A percentile compares a stretch with the other conserved stretches of the same genome.
Conservation (phyloP, 176 grass and related monocot genomes). For the Carex littledalei region DNA sequence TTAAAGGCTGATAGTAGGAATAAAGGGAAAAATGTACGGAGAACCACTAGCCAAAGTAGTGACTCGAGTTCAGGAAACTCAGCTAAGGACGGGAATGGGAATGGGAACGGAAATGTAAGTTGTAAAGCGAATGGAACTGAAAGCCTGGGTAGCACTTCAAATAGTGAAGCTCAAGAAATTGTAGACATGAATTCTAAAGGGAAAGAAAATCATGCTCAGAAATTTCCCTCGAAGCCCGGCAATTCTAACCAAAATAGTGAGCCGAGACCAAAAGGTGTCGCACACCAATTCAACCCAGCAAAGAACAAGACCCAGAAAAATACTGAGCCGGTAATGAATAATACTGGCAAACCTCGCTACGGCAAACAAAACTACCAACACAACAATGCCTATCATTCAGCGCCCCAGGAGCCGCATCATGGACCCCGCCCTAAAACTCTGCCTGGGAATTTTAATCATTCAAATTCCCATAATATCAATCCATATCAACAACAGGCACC, state of each 20-base stretch:
- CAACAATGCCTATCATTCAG: slow-evolving; percentile 28
- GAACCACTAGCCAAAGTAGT: slow-evolving; percentile 19
- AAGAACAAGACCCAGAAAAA: slow-evolving; percentile 38
- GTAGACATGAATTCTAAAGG: slow-evolving; percentile 2
- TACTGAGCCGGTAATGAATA: slow-evolving; percentile 31
- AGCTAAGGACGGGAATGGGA: slow-evolving; percentile 29
- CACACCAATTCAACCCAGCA: slow-evolving; percentile 38
- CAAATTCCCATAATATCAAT: slow-evolving; percentile 31
- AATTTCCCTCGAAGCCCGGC: not conserved
- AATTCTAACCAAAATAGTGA: slow-evolving; percentile 28
- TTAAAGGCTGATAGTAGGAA: slow-evolving; percentile 43
- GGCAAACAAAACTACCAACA: slow-evolving; percentile 43
- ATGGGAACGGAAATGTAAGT: slow-evolving; percentile 31
- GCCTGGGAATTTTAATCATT: slow-evolving; percentile 40
- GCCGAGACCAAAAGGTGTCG: slow-evolving; percentile 35
- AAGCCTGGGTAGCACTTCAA: slow-evolving; percentile 30
- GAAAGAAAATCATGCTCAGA: slow-evolving; percentile 10
- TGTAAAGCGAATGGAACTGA: slow-evolving; percentile 30
- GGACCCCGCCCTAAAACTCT: slow-evolving; percentile 28
- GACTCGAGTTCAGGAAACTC: not conserved
- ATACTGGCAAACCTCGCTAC: slow-evolving; percentile 23
- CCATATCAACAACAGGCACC: slow-evolving; percentile 1
- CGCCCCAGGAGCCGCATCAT: slow-evolving; percentile 34
- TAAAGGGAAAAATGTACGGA: slow-evolving; percentile 49
- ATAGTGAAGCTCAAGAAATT: slow-evolving; percentile 40